Percentiles rank a stretch among this genome's conserved stretches.
phyloP scores from a whole-genome alignment of 768 basidiomycete species.

The Leccinum obscurum region DNA sequence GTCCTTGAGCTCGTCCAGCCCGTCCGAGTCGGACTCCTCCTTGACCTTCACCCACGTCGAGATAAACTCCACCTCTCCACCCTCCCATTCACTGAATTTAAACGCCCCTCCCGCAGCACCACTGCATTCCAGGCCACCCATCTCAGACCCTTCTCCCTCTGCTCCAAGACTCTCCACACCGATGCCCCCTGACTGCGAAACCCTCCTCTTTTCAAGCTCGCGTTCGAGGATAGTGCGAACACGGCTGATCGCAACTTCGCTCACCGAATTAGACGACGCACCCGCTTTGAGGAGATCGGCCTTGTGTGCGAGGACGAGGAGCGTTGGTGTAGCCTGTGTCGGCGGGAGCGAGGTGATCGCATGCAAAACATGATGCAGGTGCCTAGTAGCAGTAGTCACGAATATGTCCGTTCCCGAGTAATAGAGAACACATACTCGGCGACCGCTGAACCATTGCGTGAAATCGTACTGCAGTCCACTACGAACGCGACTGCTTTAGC shows the following conservation, averaged over 20 bases:
- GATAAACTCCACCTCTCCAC: slow-evolving; percentile 70
- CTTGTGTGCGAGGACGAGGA: slow-evolving; percentile 78
- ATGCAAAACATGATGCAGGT: slow-evolving; percentile 72
- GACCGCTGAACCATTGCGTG: slow-evolving; percentile 69
- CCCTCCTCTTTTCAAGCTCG: slow-evolving; percentile 77
- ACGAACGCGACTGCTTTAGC: slow-evolving; percentile 75
- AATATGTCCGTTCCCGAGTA: background rate
- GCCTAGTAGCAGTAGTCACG: slow-evolving; percentile 41
- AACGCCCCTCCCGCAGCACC: slow-evolving; percentile 55
- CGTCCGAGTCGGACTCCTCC: slow-evolving; percentile 35
- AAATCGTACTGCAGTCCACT: slow-evolving; percentile 76
- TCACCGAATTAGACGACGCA: slow-evolving; percentile 33
- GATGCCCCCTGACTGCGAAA: slow-evolving; percentile 62
- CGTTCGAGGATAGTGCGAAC: slow-evolving; percentile 80
- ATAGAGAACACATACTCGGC: slow-evolving; percentile 66
- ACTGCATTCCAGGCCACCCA: slow-evolving; percentile 75
- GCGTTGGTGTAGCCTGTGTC: slow-evolving; percentile 56
- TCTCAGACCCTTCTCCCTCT: slow-evolving; percentile 61
- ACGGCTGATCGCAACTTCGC: slow-evolving; percentile 62
- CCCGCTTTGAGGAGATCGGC: slow-evolving; percentile 61
- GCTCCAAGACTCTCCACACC: slow-evolving; percentile 73
- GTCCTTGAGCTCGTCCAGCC: slow-evolving; percentile 43
- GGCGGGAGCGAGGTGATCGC: slow-evolving; percentile 72
- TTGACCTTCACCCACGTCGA: slow-evolving; percentile 52
- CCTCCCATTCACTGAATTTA: slow-evolving; percentile 82